Conservation (phyloP, 306 rosid species). For the Fragaria iinumae region DNA sequence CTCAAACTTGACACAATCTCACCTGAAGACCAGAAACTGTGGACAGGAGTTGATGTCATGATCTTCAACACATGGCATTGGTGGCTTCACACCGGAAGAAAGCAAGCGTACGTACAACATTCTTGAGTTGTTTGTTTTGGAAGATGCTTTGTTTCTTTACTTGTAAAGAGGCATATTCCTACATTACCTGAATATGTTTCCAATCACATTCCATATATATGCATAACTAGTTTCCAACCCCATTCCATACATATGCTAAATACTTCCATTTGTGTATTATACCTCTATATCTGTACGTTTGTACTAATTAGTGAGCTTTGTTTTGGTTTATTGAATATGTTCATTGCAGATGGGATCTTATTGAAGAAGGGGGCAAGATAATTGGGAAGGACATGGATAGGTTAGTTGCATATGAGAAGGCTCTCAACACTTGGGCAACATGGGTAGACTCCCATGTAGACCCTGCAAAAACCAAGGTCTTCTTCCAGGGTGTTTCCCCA, state of each 20-base stretch:
- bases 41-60: conserved; percentile 27
- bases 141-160: neutral
- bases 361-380: conserved; percentile 34
- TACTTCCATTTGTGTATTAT: neutral
- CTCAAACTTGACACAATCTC: conserved; percentile 40
- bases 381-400: conserved; percentile 62
- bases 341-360: conserved; percentile 60
- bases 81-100: conserved; percentile 41
- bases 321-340: neutral
- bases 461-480: conserved; percentile 43
- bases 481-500: conserved; percentile 82
- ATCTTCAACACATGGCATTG: conserved; percentile 51
- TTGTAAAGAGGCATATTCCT: neutral
- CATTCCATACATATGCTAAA: neutral
- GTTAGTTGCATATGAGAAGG: conserved; percentile 64
- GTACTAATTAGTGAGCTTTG: neutral
- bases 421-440: conserved; percentile 66
- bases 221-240: neutral
- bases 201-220: neutral
- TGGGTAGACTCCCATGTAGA: conserved; percentile 64
- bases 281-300: neutral
- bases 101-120: conserved; percentile 36
- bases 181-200: neutral
- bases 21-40: conserved; percentile 14
- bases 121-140: neutral